A percentile compares a stretch with the other conserved stretches of the same genome.
phyloP scores from a whole-genome alignment of 306 rosid genomes.

The Nissolia schottii region DNA sequence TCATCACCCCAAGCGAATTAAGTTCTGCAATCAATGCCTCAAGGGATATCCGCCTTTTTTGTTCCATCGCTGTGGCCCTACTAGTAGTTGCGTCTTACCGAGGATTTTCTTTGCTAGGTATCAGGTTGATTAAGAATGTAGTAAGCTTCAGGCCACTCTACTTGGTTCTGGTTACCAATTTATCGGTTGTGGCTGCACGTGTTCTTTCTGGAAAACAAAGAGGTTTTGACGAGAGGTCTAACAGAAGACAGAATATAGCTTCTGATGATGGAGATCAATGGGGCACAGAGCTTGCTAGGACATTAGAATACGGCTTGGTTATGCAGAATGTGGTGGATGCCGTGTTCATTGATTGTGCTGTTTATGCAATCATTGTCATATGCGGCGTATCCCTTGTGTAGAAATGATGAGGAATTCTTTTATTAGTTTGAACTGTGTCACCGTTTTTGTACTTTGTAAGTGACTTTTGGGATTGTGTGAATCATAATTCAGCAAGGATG shows the following conservation, averaged over 20 bases:
- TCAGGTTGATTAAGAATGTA: constrained; percentile 29
- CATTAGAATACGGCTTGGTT: constrained; percentile 47
- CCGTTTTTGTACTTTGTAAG: background rate
- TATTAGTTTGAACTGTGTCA: background rate
- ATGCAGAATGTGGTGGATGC: constrained; percentile 55
- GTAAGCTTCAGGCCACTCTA: constrained; percentile 58
- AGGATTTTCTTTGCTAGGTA: constrained; percentile 42
- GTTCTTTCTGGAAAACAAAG: constrained; percentile 36
- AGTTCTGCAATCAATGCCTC: constrained; percentile 55
- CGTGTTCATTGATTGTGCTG: constrained; percentile 65
- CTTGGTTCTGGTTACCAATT: constrained; percentile 60
- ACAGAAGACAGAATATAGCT: constrained; percentile 1
- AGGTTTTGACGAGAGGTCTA: constrained; percentile 11
- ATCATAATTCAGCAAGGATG: background rate
- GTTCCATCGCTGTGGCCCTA: constrained; percentile 51
- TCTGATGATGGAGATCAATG: constrained; percentile 32
- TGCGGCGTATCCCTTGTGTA: constrained; percentile 55
- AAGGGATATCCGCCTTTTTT: constrained; percentile 40
- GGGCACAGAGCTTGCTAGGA: constrained; percentile 37
- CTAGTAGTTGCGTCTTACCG: constrained; percentile 45
- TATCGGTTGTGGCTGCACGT: constrained; percentile 50
- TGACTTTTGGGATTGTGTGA: constrained; percentile 1
- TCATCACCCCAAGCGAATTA: constrained; percentile 42
- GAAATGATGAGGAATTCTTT: constrained; percentile 11
- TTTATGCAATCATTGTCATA: constrained; percentile 55